A percentile compares a stretch with the other conserved stretches of the same genome.
These are phyloP conservation scores for Ulota crispa DNA, from an alignment of 225 moss, liverwort and hornwort species.

Conservation along the genomic window DNA sequence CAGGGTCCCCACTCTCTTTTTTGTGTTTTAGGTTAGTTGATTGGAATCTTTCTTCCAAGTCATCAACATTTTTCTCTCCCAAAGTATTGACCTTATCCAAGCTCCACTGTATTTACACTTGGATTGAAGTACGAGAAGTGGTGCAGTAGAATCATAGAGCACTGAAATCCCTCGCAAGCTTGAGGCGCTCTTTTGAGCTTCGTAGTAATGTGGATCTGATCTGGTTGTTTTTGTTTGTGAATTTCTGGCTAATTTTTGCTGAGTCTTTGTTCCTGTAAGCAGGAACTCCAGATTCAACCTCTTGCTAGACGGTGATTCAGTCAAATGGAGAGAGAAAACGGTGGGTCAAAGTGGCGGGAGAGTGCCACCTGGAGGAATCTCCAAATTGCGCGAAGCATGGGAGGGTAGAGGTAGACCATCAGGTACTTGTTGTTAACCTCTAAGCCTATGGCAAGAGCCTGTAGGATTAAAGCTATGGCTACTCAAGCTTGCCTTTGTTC, in stretches of 20 bases:
- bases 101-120: not conserved
- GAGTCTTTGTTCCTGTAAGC: not conserved
- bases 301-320: conserved; percentile 4
- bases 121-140: conserved; percentile 3
- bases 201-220: not conserved
- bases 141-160: not conserved
- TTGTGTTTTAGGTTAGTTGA: too few species aligned
- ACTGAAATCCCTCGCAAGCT: not conserved
- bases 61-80: too few species aligned
- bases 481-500: not conserved
- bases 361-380: not conserved
- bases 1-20: too few species aligned
- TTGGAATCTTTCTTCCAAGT: too few species aligned
- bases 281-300: not conserved
- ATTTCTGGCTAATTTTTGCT: not conserved
- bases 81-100: too few species aligned
- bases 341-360: conserved; percentile 21
- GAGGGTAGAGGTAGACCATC: conserved; percentile 27
- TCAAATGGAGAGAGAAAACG: conserved; percentile 2
- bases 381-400: conserved; percentile 24
- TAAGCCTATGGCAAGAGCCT: not conserved
- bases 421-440: conserved; percentile 18
- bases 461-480: not conserved
- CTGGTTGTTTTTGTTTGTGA: not conserved
- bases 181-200: not conserved